phyloP scores from a whole-genome alignment of 108 stramenopile genomes.

The Nitzschia palea region DNA sequence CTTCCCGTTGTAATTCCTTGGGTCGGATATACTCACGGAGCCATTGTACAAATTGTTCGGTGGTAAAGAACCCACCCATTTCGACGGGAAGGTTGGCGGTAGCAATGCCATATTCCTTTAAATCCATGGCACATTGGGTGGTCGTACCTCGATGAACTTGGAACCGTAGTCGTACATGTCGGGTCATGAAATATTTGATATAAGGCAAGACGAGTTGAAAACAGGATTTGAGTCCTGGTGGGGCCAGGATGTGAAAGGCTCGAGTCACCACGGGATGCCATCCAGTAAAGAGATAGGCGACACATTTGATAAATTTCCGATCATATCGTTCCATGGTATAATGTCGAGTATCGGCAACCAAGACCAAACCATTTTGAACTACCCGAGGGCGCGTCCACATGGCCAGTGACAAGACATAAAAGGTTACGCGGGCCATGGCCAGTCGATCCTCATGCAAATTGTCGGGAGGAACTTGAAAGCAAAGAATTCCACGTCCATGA shows the following conservation, averaged over 20 bases:
- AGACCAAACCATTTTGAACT: not conserved
- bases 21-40: not conserved
- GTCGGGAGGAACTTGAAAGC: not conserved
- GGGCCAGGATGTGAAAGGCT: not conserved
- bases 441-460: not conserved
- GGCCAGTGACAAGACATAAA: not conserved
- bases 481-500: not conserved
- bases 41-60: not conserved
- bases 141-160: not conserved
- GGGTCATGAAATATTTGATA: constrained; percentile 3
- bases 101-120: not conserved
- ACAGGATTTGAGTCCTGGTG: not conserved
- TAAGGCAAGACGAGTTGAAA: not conserved
- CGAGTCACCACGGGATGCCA: not conserved
- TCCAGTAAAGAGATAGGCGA: not conserved
- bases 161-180: not conserved
- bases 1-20: not conserved
- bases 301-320: constrained; percentile 2
- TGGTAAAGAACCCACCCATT: constrained; percentile 1
- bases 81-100: not conserved
- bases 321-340: constrained; percentile 1
- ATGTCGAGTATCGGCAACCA: not conserved
- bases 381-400: not conserved
- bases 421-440: constrained; percentile 2
- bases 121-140: constrained; percentile 1